These are phyloP conservation scores for Ophiocordyceps camponoti-rufipedis DNA, from an alignment of 2,329 filamentous ascomycete species.

Conservation along the genomic window DNA sequence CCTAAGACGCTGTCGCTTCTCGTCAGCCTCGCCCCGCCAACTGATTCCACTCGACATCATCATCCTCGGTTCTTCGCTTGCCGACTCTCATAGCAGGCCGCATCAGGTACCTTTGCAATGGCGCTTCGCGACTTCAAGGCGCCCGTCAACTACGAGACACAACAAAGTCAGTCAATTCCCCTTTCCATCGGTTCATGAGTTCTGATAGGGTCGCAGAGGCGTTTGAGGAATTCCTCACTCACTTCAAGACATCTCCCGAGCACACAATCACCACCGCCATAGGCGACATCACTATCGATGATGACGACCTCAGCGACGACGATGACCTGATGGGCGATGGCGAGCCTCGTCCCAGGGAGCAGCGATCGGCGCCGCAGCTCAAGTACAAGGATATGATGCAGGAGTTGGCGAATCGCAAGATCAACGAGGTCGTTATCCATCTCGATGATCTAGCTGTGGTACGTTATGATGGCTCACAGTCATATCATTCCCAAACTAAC, in stretches of 20 bases:
- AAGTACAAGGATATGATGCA: conserved; percentile 87
- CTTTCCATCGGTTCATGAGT: neutral
- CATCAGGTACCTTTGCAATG: conserved; percentile 35
- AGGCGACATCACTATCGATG: conserved; percentile 69
- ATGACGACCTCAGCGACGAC: conserved; percentile 73
- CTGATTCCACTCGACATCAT: neutral
- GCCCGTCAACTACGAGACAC: conserved; percentile 72
- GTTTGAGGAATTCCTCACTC: conserved; percentile 73
- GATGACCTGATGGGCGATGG: conserved; percentile 82
- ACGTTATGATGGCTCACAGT: conserved; percentile 12
- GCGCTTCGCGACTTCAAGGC: conserved; percentile 65
- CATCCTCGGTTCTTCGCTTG: neutral
- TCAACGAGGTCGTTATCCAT: conserved; percentile 67
- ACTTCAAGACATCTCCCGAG: conserved; percentile 67
- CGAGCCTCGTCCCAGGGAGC: conserved; percentile 29
- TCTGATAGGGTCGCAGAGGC: conserved; percentile 34
- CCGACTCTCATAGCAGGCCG: neutral
- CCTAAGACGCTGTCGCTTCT: neutral
- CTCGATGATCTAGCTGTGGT: conserved; percentile 71
- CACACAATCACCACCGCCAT: conserved; percentile 64
- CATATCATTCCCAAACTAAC: neutral
- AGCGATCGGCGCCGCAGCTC: conserved; percentile 40
- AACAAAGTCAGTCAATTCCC: conserved; percentile 46
- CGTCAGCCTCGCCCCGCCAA: neutral
- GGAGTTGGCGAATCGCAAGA: conserved; percentile 63